These are phyloP conservation scores for Cryptococcus jaspeensis DNA, from an alignment of 1,284 basidiomycete genomes.

Conservation along the genomic window DNA sequence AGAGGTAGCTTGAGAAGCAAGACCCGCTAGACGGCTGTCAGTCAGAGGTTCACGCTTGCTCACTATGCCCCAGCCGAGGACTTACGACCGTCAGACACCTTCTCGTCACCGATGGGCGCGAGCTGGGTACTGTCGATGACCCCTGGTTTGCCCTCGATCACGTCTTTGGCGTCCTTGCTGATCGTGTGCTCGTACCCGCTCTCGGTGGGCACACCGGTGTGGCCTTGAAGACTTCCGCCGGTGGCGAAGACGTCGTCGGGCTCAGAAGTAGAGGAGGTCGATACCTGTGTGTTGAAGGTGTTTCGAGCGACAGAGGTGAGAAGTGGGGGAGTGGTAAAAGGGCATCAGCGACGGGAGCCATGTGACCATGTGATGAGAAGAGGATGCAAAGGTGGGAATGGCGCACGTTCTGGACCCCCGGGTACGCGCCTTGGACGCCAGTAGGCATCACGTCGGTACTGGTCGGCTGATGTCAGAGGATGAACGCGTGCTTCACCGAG, in stretches of 20 bases:
- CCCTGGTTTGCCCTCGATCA: conserved; percentile 22
- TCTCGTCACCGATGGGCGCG: conserved; percentile 29
- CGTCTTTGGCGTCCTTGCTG: conserved; percentile 9
- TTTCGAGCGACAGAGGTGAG: too few species aligned
- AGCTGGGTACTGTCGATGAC: conserved; percentile 28
- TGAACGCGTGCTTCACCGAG: neutral
- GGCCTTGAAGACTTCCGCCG: conserved; percentile 6
- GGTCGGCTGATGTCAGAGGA: neutral
- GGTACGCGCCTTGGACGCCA: conserved; percentile 14
- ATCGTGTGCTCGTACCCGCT: conserved; percentile 12
- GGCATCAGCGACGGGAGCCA: neutral
- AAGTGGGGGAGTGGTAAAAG: too few species aligned
- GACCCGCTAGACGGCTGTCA: conserved; percentile 13
- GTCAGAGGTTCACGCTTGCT: too few species aligned
- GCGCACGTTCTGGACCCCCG: conserved; percentile 21
- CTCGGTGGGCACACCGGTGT: conserved; percentile 11
- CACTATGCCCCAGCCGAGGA: neutral
- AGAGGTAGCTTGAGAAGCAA: conserved; percentile 20
- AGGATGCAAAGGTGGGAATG: neutral
- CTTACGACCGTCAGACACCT: conserved; percentile 31
- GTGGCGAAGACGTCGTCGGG: conserved; percentile 14
- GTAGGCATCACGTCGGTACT: conserved; percentile 18
- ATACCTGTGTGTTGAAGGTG: too few species aligned
- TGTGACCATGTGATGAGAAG: neutral
- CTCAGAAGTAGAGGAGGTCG: conserved; percentile 7